Conservation (phyloP, 2,329 filamentous ascomycete species). For the Cytospora paraplurivora region DNA sequence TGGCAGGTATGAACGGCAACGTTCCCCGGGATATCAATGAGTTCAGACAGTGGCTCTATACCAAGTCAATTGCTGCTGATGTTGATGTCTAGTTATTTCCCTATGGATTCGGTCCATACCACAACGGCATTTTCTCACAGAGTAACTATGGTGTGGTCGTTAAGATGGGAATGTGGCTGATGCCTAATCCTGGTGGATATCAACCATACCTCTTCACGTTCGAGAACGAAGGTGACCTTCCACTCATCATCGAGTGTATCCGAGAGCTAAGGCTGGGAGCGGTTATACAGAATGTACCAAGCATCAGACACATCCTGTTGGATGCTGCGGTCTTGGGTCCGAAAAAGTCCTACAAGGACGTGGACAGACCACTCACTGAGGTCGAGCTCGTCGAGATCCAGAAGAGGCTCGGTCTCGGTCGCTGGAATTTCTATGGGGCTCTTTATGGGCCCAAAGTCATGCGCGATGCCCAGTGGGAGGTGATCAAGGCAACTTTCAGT, state of each 20-base stretch:
- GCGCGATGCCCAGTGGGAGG: slow-evolving; percentile 34
- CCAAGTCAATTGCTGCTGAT: no score
- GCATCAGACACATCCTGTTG: slow-evolving; percentile 46
- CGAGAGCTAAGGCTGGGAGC: slow-evolving; percentile 36
- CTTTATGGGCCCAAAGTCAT: slow-evolving; percentile 37
- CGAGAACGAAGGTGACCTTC: slow-evolving; percentile 40
- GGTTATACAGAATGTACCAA: slow-evolving; percentile 49
- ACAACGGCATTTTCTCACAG: slow-evolving; percentile 53
- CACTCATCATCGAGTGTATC: slow-evolving; percentile 41
- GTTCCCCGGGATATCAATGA: no score
- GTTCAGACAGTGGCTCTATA: no score
- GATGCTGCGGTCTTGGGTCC: slow-evolving; percentile 43
- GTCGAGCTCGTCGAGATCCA: slow-evolving; percentile 44
- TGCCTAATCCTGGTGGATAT: slow-evolving; percentile 39
- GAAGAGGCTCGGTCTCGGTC: slow-evolving; percentile 42
- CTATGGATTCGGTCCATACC: slow-evolving; percentile 43
- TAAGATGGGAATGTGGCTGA: slow-evolving; percentile 53
- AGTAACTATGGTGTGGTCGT: slow-evolving; percentile 55
- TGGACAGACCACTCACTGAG: slow-evolving; percentile 40
- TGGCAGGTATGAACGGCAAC: slow-evolving; percentile 34
- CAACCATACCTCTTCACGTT: slow-evolving; percentile 46
- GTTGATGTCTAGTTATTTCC: slow-evolving; percentile 35
- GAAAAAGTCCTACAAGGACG: slow-evolving; percentile 32
- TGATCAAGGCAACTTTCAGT: slow-evolving; percentile 41
- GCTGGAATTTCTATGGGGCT: slow-evolving; percentile 52